These are phyloP conservation scores for Blepharisma stoltei DNA, from an alignment of 73 alveolate species.

Conservation along the genomic window DNA sequence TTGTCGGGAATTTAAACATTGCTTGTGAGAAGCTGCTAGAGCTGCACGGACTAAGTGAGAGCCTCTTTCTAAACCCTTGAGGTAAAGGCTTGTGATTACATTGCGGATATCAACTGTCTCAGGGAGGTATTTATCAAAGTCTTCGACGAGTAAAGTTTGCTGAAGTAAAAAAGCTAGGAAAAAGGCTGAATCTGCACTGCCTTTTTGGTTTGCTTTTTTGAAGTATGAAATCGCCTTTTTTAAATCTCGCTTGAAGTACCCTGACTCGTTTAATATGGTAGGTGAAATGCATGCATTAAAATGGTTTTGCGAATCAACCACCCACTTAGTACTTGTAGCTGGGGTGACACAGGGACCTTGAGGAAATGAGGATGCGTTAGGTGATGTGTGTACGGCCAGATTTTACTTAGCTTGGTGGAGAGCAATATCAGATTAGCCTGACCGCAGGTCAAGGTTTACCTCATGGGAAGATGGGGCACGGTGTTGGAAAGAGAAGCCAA, in stretches of 20 bases:
- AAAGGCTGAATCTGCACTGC: neutral
- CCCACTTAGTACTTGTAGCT: too few relatives aligned
- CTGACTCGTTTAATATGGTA: too few relatives aligned
- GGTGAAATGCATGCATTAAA: too few relatives aligned
- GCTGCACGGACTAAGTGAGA: neutral
- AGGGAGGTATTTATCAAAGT: neutral
- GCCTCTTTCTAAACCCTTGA: neutral
- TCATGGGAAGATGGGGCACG: too few relatives aligned
- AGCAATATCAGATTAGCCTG: too few relatives aligned
- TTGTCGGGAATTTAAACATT: neutral
- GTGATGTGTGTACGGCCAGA: too few relatives aligned
- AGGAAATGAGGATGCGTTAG: too few relatives aligned
- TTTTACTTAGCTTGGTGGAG: too few relatives aligned
- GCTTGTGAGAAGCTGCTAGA: neutral
- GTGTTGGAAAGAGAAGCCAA: too few relatives aligned
- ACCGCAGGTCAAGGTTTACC: too few relatives aligned
- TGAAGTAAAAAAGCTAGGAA: neutral
- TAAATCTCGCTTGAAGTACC: neutral
- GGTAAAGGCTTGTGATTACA: neutral
- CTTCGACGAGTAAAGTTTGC: neutral
- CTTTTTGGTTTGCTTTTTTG: neutral
- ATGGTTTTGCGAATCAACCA: too few relatives aligned
- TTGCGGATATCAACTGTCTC: neutral
- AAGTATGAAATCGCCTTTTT: neutral
- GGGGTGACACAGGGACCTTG: too few relatives aligned